Conservation (phyloP, 2,329 filamentous ascomycete species). For the Stemphylium beticola region DNA sequence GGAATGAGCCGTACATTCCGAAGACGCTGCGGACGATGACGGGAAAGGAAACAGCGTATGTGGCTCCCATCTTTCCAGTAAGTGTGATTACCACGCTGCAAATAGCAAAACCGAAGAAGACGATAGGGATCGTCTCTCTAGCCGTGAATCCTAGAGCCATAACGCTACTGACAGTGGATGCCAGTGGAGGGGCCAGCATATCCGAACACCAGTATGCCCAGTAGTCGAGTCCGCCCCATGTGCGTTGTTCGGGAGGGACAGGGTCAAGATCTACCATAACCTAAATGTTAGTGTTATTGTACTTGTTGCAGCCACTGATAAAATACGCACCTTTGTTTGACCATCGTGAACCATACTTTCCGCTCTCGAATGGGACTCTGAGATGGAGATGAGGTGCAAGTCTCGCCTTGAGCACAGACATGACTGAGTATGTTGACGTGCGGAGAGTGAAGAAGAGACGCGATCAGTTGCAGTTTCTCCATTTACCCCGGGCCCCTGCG, state of each 20-base stretch:
- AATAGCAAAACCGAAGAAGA: conserved; percentile 56
- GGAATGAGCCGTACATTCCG: conserved; percentile 53
- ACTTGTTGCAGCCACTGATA: neutral
- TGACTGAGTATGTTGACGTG: conserved; percentile 2
- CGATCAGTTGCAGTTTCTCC: neutral
- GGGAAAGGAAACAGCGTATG: conserved; percentile 49
- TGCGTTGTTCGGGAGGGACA: conserved; percentile 53
- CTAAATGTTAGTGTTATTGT: neutral
- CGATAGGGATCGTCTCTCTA: conserved; percentile 57
- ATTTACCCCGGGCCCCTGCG: neutral
- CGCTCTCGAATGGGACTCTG: conserved; percentile 48
- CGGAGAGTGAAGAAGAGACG: neutral
- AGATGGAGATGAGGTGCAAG: conserved; percentile 48
- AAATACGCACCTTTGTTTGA: conserved; percentile 52
- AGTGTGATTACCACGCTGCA: conserved; percentile 57
- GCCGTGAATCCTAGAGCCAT: conserved; percentile 56
- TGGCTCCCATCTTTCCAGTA: conserved; percentile 54
- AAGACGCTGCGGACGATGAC: conserved; percentile 55
- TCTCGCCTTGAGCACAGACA: conserved; percentile 47
- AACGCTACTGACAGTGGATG: conserved; percentile 49
- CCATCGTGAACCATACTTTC: conserved; percentile 54
- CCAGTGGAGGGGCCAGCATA: conserved; percentile 53
- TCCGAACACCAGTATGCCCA: conserved; percentile 59
- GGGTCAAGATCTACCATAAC: conserved; percentile 40
- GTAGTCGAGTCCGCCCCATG: conserved; percentile 55